phyloP scores from a whole-genome alignment of 768 basidiomycete species.

The Lentinula aciculospora region DNA sequence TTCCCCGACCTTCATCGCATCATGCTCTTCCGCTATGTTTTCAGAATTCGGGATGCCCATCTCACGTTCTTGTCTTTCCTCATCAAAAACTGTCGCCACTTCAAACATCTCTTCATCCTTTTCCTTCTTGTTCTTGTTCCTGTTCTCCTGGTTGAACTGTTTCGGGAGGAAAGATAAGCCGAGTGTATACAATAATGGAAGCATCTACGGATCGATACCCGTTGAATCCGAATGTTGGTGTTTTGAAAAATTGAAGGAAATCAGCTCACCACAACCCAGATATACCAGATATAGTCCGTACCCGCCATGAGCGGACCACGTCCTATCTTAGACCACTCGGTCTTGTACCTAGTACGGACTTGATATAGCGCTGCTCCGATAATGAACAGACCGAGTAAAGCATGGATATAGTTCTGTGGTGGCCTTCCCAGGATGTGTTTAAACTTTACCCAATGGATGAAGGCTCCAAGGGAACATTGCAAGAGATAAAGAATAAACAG shows the following conservation, averaged over 20 bases:
- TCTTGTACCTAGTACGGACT: slow-evolving; percentile 37
- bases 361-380: slow-evolving; percentile 46
- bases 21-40: background rate
- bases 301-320: slow-evolving; percentile 27
- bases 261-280: slow-evolving; percentile 42
- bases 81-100: background rate
- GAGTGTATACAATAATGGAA: slow-evolving; percentile 34
- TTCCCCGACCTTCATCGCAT: background rate
- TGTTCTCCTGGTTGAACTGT: slow-evolving; percentile 40
- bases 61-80: background rate
- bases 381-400: slow-evolving; percentile 43
- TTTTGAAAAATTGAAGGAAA: background rate
- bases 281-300: slow-evolving; percentile 35
- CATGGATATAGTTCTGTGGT: slow-evolving; percentile 54
- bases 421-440: slow-evolving; percentile 29
- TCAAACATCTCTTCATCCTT: background rate
- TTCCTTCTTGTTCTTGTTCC: background rate
- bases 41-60: background rate
- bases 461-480: slow-evolving; percentile 42
- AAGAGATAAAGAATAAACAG: slow-evolving; percentile 44
- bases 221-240: background rate
- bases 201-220: slow-evolving; percentile 22
- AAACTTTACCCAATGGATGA: slow-evolving; percentile 50
- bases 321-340: slow-evolving; percentile 48
- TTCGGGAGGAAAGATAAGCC: slow-evolving; percentile 39